Percentiles rank a stretch among this genome's conserved stretches.
Evolutionary conservation across 73 alveolate species (phyloP).

Genomic region (Uronychia setigera): DNA sequence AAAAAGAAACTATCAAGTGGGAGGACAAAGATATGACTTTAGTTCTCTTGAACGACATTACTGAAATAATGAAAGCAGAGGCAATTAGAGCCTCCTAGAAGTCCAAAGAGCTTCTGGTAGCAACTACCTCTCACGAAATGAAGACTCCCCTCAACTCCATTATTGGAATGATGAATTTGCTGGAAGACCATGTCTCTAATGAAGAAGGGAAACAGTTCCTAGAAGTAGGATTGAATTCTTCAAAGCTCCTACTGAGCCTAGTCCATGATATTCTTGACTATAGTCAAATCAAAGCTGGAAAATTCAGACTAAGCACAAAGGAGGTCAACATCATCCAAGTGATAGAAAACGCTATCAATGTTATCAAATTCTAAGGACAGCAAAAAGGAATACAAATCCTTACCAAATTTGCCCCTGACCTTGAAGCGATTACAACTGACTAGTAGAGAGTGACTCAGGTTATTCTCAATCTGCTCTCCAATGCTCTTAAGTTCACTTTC

Average conservation of each 20-base stretch:
- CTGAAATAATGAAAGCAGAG: background rate
- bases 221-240: constrained; percentile 17
- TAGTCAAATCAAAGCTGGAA: constrained; percentile 43
- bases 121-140: constrained; percentile 62
- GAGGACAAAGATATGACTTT: background rate
- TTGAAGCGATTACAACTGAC: too few species aligned
- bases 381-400: too few species aligned
- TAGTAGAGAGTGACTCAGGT: too few species aligned
- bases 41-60: constrained; percentile 5
- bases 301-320: constrained; percentile 36
- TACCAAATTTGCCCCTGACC: too few species aligned
- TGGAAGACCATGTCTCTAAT: background rate
- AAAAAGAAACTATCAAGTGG: constrained; percentile 3
- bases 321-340: too few species aligned
- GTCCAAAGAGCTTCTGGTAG: constrained; percentile 45
- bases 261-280: constrained; percentile 65
- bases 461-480: too few species aligned
- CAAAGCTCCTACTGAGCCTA: constrained; percentile 36
- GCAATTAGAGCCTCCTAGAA: background rate
- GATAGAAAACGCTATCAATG: too few species aligned
- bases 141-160: constrained; percentile 61
- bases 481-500: too few species aligned
- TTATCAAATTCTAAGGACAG: too few species aligned
- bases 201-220: constrained; percentile 20
- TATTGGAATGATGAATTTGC: constrained; percentile 17